Percentiles rank a stretch among this genome's conserved stretches.
phyloP scores from a whole-genome alignment of 73 alveolate genomes.

The Tetrahymena elliotti region DNA sequence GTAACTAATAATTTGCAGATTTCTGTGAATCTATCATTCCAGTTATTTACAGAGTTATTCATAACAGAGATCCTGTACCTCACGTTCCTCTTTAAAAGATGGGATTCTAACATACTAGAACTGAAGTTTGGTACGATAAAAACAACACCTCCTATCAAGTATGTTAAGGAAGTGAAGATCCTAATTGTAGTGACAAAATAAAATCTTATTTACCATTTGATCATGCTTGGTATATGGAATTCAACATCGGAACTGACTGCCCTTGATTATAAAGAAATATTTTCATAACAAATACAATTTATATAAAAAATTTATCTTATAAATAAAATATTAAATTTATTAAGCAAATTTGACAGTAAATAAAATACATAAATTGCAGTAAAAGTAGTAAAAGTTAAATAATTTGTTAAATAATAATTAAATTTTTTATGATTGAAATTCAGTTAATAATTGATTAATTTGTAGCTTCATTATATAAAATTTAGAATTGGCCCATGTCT shows the following conservation, averaged over 20 bases:
- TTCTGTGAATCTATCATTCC: slow-evolving; percentile 4
- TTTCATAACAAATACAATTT: neutral
- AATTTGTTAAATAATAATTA: neutral
- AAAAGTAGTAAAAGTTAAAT: neutral
- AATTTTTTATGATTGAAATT: neutral
- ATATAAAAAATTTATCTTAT: neutral
- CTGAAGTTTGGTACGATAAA: slow-evolving; percentile 23
- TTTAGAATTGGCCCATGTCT: neutral
- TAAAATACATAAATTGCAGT: neutral
- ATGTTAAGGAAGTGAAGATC: neutral
- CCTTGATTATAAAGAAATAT: neutral
- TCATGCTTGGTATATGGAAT: neutral
- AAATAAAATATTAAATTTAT: neutral
- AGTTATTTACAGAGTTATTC: slow-evolving; percentile 28
- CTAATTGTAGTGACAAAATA: neutral
- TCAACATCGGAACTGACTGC: neutral
- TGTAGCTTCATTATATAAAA: neutral
- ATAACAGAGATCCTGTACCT: slow-evolving; percentile 40
- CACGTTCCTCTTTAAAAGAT: slow-evolving; percentile 22
- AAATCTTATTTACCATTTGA: neutral
- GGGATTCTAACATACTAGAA: slow-evolving; percentile 30
- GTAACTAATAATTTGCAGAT: slow-evolving; percentile 10
- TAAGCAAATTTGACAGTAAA: neutral
- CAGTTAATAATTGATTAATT: neutral
- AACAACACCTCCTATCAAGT: neutral